Evolutionary conservation across 805 yeast genomes (phyloP), one percentile per base, ranked within the genome.

Genomic region (Monosporozyma yasuniensis): DNA sequence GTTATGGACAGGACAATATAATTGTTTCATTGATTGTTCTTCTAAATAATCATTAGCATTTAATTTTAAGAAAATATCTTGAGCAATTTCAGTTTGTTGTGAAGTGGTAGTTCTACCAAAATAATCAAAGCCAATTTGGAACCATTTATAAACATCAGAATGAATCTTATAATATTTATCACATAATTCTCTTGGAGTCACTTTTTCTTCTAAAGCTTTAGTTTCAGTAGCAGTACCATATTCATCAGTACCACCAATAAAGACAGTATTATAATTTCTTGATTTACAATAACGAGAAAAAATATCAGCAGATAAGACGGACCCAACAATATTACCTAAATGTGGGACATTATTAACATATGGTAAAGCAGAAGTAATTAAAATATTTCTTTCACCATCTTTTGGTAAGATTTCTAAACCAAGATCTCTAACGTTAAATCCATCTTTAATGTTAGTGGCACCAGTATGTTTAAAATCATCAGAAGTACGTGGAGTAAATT

Each of bases 221-320:
- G 99, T 93, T 70, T 93, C 99, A 14, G 99, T 93, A 44, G 99
- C 99, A 51, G 99, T 93, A 66, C 99, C 99, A 66, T 93, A 93
- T 72, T 93, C 99, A 67, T 93, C 99, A 37, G 99, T 93, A 72
- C 99, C 99, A 70, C 99, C 89, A 50, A 93, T 71, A 63, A 73
- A 93, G 56, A 93, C 72, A 19, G 96, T 75, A 67, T 90, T 93
- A 72, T 84, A 83, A 68, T 88, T 86, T 74, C 96, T 81, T 60
- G 84, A 82, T 69, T 89, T 90, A 66, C 86, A 80, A 69, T 87
- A 93, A 64, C 98, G 81, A 50, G 97, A 77, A 69, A 79, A 93
- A 54, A 91, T 87, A 72, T 93, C 99, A 32, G 99, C 99, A 52
- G 89, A 80, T 56, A 93, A 76, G 37, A 91, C 97, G 30, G 96